A percentile compares a stretch with the other conserved stretches of the same genome.
Conservation (phyloP, 306 rosid species). For the Ochetophila trinervis region DNA sequence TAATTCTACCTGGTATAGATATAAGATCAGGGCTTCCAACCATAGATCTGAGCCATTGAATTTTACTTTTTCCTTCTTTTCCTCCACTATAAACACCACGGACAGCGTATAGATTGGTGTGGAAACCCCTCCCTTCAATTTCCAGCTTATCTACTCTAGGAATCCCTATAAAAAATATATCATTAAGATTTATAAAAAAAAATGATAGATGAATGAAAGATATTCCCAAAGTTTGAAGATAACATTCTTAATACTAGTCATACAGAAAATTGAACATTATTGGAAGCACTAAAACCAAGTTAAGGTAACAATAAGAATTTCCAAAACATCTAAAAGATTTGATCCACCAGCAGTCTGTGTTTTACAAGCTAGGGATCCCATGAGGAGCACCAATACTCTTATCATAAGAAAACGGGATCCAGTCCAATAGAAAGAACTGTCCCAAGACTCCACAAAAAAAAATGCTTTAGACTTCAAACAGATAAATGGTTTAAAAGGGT, state of each 20-base stretch:
- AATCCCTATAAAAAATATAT: constrained; percentile 45
- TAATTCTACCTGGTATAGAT: constrained; percentile 78
- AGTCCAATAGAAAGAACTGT: too few relatives aligned
- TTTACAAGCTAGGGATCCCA: neutral
- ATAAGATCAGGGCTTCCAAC: constrained; percentile 99
- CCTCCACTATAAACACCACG: constrained; percentile 93
- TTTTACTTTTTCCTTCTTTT: constrained; percentile 92
- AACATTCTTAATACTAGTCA: neutral
- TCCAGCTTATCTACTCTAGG: constrained; percentile 92
- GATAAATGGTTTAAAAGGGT: too few relatives aligned
- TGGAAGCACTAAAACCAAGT: neutral
- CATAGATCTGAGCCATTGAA: constrained; percentile 99
- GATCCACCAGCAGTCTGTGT: neutral
- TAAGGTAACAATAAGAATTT: neutral
- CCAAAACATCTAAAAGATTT: neutral
- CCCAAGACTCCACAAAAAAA: too few relatives aligned
- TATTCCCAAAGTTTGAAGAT: neutral
- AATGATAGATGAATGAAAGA: constrained; percentile 4
- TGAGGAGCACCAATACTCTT: constrained; percentile 1
- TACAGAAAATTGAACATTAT: neutral
- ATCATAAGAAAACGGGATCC: neutral
- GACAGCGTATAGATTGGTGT: constrained; percentile 91
- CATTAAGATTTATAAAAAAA: neutral
- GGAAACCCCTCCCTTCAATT: constrained; percentile 97
- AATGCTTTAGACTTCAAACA: too few relatives aligned